These are phyloP conservation scores for Lactuca saligna DNA, from an alignment of 129 eudicot genomes.

Conservation along the genomic window DNA sequence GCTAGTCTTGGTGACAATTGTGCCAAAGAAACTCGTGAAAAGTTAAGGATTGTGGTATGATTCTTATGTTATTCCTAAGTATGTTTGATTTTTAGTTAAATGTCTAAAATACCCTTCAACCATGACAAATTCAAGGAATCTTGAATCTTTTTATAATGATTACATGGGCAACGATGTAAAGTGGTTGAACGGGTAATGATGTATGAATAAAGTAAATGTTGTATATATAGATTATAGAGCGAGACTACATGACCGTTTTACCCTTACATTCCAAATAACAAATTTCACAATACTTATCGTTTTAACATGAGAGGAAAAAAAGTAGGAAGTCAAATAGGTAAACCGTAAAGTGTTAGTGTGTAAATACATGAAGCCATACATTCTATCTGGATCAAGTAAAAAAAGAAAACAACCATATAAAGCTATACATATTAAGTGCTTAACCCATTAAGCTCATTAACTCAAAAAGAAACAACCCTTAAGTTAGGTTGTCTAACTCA, in stretches of 20 bases:
- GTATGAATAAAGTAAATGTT: neutral
- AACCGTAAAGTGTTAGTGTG: too few relatives aligned
- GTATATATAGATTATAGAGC: too few relatives aligned
- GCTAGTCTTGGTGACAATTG: constrained; percentile 72
- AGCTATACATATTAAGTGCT: neutral
- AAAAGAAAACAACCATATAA: neutral
- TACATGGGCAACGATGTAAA: neutral
- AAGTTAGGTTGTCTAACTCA: too few relatives aligned
- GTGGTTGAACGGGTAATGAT: neutral
- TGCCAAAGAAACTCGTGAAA: constrained; percentile 78
- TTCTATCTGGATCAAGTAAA: neutral
- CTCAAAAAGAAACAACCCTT: too few relatives aligned
- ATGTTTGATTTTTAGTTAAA: constrained; percentile 1
- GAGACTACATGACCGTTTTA: too few relatives aligned
- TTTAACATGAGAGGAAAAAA: neutral
- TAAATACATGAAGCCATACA: neutral
- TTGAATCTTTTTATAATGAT: too few relatives aligned
- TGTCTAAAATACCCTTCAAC: too few relatives aligned
- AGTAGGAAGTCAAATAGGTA: too few relatives aligned
- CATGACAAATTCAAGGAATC: too few relatives aligned
- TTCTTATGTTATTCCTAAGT: neutral
- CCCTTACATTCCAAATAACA: too few relatives aligned
- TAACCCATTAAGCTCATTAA: neutral
- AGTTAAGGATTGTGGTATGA: constrained; percentile 82
- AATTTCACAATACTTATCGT: too few relatives aligned